Evolutionary conservation across 192 early-diverging fungal species (phyloP).

Genomic region (Entomortierella parvispora): DNA sequence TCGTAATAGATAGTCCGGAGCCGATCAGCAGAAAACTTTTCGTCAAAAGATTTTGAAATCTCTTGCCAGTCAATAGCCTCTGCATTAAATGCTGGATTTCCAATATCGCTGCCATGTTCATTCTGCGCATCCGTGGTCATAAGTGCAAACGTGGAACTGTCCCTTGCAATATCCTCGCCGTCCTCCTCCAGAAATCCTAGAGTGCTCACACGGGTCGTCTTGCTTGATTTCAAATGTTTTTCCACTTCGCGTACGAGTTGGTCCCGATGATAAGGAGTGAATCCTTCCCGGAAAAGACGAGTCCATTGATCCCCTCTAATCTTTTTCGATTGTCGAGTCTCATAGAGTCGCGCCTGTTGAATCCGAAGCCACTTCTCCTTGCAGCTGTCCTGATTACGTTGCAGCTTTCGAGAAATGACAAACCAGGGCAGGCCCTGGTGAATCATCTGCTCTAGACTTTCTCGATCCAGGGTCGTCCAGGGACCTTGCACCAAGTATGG

Average conservation of each 20-base stretch:
- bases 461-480: slow-evolving; percentile 37
- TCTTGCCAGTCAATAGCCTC: slow-evolving; percentile 37
- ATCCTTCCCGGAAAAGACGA: slow-evolving; percentile 31
- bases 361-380: slow-evolving; percentile 46
- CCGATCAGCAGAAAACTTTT: slow-evolving; percentile 20
- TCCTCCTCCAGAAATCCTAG: slow-evolving; percentile 9
- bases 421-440: slow-evolving; percentile 14
- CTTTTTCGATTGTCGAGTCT: slow-evolving; percentile 6
- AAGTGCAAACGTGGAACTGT: background rate
- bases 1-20: slow-evolving; percentile 29
- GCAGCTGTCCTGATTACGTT: slow-evolving; percentile 36
- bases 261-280: slow-evolving; percentile 14
- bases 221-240: slow-evolving; percentile 12
- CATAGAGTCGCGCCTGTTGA: slow-evolving; percentile 1
- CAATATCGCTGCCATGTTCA: background rate
- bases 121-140: background rate
- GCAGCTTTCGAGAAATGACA: slow-evolving; percentile 17
- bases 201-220: background rate
- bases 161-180: background rate
- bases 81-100: too few relatives aligned
- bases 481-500: slow-evolving; percentile 26
- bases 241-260: slow-evolving; percentile 24
- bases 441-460: slow-evolving; percentile 14
- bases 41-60: slow-evolving; percentile 8
- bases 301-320: slow-evolving; percentile 11